Evolutionary conservation across 257 asterid species (phyloP).

Genomic region (Leptodermis oblonga): DNA sequence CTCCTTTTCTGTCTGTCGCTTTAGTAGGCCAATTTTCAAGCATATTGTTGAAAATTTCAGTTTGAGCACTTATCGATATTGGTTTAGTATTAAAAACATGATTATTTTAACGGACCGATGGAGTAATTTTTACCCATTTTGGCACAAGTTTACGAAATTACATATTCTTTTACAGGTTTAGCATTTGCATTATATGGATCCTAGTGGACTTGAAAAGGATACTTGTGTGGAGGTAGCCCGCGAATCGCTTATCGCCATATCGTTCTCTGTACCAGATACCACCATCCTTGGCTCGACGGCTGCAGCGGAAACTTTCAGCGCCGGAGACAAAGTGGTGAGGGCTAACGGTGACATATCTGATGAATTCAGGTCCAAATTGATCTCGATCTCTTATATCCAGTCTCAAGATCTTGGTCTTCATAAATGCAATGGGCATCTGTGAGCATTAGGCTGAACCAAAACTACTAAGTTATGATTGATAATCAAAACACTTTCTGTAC

Average conservation of each 20-base stretch:
- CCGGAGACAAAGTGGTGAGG: background rate
- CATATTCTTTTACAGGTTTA: constrained; percentile 1
- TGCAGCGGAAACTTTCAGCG: constrained; percentile 2
- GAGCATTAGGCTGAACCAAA: background rate
- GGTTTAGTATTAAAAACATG: background rate
- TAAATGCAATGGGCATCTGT: constrained; percentile 17
- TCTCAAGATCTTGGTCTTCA: constrained; percentile 16
- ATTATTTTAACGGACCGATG: too few relatives aligned
- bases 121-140: background rate
- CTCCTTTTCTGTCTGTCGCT: background rate
- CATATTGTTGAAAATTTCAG: background rate
- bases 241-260: constrained; percentile 27
- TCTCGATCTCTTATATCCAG: constrained; percentile 24
- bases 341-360: constrained; percentile 14
- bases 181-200: constrained; percentile 26
- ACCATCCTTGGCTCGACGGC: constrained; percentile 8
- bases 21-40: background rate
- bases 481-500: background rate
- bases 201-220: constrained; percentile 13
- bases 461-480: background rate
- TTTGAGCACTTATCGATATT: background rate
- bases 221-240: constrained; percentile 26
- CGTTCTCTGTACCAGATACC: constrained; percentile 16
- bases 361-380: constrained; percentile 25
- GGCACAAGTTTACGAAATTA: background rate